Evolutionary conservation across 495 filamentous ascomycete genomes (phyloP), one percentile per base, ranked within the genome.

Genomic region (Penicillium bialowiezense): DNA sequence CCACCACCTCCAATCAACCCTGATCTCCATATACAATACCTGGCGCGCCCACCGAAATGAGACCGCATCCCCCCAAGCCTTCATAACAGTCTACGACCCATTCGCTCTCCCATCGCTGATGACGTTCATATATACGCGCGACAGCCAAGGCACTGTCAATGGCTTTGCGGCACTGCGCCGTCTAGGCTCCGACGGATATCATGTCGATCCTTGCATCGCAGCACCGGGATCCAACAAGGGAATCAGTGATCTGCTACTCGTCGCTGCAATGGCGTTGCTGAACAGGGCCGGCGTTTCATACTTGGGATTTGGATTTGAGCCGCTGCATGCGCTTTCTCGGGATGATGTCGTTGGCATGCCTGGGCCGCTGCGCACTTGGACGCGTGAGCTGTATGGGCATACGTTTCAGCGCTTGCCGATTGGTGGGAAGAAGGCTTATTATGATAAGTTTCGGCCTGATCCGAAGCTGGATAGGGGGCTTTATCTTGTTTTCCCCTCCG

Each of bases 121-220:
- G 70, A 70, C 62, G 3, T 76, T 71, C 57, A 58, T 76, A 14
- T 74, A 76, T 45, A 64, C 63, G 2, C 61, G 64, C 15, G 58
- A 54, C 2, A 44, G 64, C 1, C 56, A 67, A 26, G 62, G 59
- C n/a, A 32, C 18, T 0, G 56, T 66, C 9, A 67, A 67, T 34
- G 71, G 71, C 0, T 72, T 76, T 34, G 71, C 71, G 0, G 72
- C 65, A 0, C 56, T 76, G 0, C 68, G 72, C 5, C 57, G 51
- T 2, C 54, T 76, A 5, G 67, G 68, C 14, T 55, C 59, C 8
- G 48, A 59, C 2, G 72, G 71, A 18, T 76, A 73, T 39, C 71
- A 76, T 33, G 38, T 76, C 28, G 72, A 76, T 24, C 72, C 72
- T 0, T 76, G 63, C 49, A 66, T 76, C 35, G 68, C 69, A 0